Percentiles rank a stretch among this genome's conserved stretches.
These are phyloP conservation scores for Phoma sp. DNA, from an alignment of 2,329 filamentous ascomycete species.

Conservation along the genomic window DNA sequence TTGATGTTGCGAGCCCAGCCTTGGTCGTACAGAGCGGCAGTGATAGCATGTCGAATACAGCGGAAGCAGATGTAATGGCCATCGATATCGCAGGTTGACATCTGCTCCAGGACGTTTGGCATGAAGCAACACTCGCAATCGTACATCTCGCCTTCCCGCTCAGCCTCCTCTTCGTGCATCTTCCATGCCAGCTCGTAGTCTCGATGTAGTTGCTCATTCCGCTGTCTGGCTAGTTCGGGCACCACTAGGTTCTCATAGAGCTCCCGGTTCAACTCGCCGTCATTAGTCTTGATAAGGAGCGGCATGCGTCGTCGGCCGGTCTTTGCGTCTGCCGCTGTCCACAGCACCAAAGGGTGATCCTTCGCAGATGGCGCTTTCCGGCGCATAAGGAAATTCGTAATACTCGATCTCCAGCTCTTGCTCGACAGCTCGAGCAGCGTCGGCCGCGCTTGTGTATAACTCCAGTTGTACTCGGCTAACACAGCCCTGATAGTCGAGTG, in stretches of 20 bases:
- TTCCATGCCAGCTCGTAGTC: slow-evolving; percentile 53
- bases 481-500: slow-evolving; percentile 78
- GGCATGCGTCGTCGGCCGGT: slow-evolving; percentile 62
- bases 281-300: slow-evolving; percentile 69
- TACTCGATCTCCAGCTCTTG: slow-evolving; percentile 78
- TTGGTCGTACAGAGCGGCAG: slow-evolving; percentile 91
- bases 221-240: slow-evolving; percentile 49
- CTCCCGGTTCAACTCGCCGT: slow-evolving; percentile 60
- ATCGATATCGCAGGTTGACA: slow-evolving; percentile 71
- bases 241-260: slow-evolving; percentile 53
- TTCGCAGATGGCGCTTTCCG: slow-evolving; percentile 62
- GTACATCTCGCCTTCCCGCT: slow-evolving; percentile 55
- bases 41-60: slow-evolving; percentile 81
- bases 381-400: slow-evolving; percentile 73
- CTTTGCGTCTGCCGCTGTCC: slow-evolving; percentile 63
- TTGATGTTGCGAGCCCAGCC: slow-evolving; percentile 86
- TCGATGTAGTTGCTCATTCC: slow-evolving; percentile 46
- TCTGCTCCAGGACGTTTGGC: slow-evolving; percentile 72
- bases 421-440: slow-evolving; percentile 72
- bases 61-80: slow-evolving; percentile 79
- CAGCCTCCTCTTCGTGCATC: slow-evolving; percentile 57
- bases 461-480: slow-evolving; percentile 80
- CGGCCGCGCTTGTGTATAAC: slow-evolving; percentile 73
- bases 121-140: slow-evolving; percentile 83
- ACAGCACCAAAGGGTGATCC: slow-evolving; percentile 67